Evolutionary conservation across 2,329 filamentous ascomycete genomes (phyloP).

Genomic region (Trichophyton schoenleinii): DNA sequence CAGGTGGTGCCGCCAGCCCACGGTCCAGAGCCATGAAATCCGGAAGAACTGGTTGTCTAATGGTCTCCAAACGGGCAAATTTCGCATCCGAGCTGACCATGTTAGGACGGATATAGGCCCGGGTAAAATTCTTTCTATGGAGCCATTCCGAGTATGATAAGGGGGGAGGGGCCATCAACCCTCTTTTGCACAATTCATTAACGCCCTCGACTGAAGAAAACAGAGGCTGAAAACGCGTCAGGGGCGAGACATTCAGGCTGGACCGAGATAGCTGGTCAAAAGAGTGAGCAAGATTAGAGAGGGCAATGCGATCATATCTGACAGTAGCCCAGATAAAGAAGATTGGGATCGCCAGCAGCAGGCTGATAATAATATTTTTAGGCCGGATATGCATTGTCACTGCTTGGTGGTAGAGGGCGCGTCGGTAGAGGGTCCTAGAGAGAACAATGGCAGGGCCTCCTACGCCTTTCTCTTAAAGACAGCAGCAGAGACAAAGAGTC

Average conservation of each 20-base stretch:
- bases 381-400: constrained; percentile 17
- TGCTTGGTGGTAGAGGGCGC: background rate
- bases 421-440: background rate
- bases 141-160: constrained; percentile 32
- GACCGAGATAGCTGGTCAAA: constrained; percentile 19
- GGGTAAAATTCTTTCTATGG: constrained; percentile 33
- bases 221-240: background rate
- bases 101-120: constrained; percentile 30
- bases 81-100: constrained; percentile 25
- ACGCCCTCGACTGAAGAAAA: constrained; percentile 13
- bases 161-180: constrained; percentile 21
- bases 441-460: background rate
- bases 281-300: constrained; percentile 27
- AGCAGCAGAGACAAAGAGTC: background rate
- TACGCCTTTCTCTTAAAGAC: background rate
- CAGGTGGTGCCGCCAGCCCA: constrained; percentile 24
- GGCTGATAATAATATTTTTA: constrained; percentile 26
- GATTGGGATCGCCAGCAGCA: constrained; percentile 27
- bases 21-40: constrained; percentile 29
- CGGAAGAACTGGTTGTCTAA: constrained; percentile 27
- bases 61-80: constrained; percentile 28
- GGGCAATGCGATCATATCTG: constrained; percentile 28
- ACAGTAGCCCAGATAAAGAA: constrained; percentile 32
- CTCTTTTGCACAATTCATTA: constrained; percentile 22
- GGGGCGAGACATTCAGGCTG: background rate